Percentiles rank a stretch among this genome's conserved stretches.
phyloP scores from a whole-genome alignment of 208 protist genomes.

The Trypanosoma theileri region DNA sequence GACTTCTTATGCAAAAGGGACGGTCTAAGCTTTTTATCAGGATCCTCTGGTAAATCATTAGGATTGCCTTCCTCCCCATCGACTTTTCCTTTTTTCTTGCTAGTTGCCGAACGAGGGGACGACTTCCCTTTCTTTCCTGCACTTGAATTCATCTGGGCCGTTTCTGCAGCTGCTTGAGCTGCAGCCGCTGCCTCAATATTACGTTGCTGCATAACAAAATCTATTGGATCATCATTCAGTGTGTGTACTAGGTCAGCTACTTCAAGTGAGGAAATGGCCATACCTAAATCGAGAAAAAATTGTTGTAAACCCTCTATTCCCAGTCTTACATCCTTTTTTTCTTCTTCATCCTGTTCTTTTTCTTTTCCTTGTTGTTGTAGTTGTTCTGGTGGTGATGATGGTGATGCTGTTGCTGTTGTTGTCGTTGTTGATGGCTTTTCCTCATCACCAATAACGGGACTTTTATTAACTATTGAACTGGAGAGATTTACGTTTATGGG shows the following conservation, averaged over 20 bases:
- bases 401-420: background rate
- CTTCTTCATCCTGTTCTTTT: constrained; percentile 6
- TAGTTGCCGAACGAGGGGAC: background rate
- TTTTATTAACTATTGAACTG: no score
- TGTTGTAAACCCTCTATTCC: constrained; percentile 45
- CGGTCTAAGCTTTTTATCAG: background rate
- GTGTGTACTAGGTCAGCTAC: constrained; percentile 50
- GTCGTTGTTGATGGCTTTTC: background rate
- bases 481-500: no score
- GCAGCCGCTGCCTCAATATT: constrained; percentile 12
- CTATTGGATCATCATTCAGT: constrained; percentile 28
- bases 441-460: no score
- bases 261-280: constrained; percentile 45
- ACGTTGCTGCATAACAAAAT: constrained; percentile 26
- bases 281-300: constrained; percentile 46
- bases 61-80: background rate
- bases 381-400: background rate
- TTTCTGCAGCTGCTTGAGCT: background rate
- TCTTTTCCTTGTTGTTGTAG: constrained; percentile 1
- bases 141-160: background rate
- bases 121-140: background rate
- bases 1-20: background rate
- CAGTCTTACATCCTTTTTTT: constrained; percentile 28
- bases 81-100: background rate
- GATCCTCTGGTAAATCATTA: background rate